These are phyloP conservation scores for Galeopsis tetrahit DNA, from an alignment of 257 asterid species.

Conservation along the genomic window DNA sequence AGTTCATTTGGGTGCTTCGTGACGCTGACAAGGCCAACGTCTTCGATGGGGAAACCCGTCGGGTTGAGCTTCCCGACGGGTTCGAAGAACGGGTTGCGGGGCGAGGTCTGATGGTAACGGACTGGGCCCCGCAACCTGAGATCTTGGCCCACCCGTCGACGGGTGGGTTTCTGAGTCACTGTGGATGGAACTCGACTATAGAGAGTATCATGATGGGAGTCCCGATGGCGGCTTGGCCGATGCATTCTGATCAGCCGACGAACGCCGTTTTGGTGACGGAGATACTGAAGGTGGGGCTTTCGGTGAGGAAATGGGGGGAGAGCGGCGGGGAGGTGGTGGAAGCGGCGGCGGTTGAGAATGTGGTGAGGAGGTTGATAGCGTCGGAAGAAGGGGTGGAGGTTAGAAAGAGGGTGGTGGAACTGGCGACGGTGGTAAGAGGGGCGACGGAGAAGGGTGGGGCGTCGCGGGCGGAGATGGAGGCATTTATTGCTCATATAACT, in stretches of 20 bases:
- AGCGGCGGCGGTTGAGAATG: conserved; percentile 40
- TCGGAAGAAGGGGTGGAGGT: conserved; percentile 47
- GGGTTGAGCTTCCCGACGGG: conserved; percentile 41
- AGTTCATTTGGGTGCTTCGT: conserved; percentile 59
- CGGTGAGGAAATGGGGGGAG: conserved; percentile 43
- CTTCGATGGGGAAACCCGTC: conserved; percentile 45
- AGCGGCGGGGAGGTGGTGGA: conserved; percentile 36
- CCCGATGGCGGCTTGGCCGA: conserved; percentile 63
- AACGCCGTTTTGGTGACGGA: conserved; percentile 49
- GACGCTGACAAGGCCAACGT: conserved; percentile 58
- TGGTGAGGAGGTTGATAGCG: conserved; percentile 47
- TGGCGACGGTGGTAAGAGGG: conserved; percentile 24
- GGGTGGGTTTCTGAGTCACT: conserved; percentile 56
- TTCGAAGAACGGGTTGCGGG: conserved; percentile 47
- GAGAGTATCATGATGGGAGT: conserved; percentile 57
- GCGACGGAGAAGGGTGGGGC: conserved; percentile 47
- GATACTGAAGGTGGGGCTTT: conserved; percentile 46
- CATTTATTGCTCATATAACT: conserved; percentile 39
- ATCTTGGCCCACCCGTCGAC: conserved; percentile 49
- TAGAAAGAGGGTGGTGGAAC: conserved; percentile 45
- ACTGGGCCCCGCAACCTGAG: conserved; percentile 64
- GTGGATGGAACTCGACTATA: conserved; percentile 56
- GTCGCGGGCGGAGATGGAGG: conserved; percentile 38
- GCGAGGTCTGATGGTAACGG: conserved; percentile 50
- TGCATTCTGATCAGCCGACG: conserved; percentile 66